These are phyloP conservation scores for Salisapilia sapeloensis DNA, from an alignment of 352 stramenopile genomes.

Conservation along the genomic window DNA sequence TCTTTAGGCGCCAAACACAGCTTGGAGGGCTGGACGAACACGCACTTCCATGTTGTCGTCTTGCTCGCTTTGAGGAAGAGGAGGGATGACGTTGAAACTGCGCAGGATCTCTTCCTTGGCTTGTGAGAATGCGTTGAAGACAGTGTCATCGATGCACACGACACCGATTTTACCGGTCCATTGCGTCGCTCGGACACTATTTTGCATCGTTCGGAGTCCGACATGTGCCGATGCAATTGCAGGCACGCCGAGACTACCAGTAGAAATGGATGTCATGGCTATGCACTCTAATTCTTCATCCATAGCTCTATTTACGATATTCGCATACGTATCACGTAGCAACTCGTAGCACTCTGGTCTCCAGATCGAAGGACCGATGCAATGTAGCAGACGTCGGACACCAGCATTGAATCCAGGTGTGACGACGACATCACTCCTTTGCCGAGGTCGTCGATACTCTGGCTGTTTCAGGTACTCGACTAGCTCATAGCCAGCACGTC, in stretches of 20 bases:
- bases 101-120: slow-evolving; percentile 6
- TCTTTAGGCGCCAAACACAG: too few relatives aligned
- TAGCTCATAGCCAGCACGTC: slow-evolving; percentile 15
- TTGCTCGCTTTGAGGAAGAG: too few relatives aligned
- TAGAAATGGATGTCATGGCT: slow-evolving; percentile 46
- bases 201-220: slow-evolving; percentile 30
- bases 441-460: slow-evolving; percentile 10
- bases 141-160: slow-evolving; percentile 26
- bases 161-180: slow-evolving; percentile 29
- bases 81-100: slow-evolving; percentile 13
- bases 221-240: slow-evolving; percentile 12
- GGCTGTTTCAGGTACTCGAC: slow-evolving; percentile 13
- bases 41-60: too few relatives aligned
- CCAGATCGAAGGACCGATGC: slow-evolving; percentile 20
- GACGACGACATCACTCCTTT: slow-evolving; percentile 16
- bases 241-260: slow-evolving; percentile 30
- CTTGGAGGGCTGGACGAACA: too few relatives aligned
- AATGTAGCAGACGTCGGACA: slow-evolving; percentile 32
- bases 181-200: slow-evolving; percentile 19
- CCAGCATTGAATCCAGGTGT: slow-evolving; percentile 31
- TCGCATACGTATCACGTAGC: slow-evolving; percentile 22
- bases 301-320: slow-evolving; percentile 13
- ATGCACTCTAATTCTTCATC: slow-evolving; percentile 25
- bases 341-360: slow-evolving; percentile 14
- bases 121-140: slow-evolving; percentile 15